Evolutionary conservation across 129 eudicot genomes (phyloP), one percentile per base, ranked within the genome.

Genomic region (Chrysanthemum makinoi): DNA sequence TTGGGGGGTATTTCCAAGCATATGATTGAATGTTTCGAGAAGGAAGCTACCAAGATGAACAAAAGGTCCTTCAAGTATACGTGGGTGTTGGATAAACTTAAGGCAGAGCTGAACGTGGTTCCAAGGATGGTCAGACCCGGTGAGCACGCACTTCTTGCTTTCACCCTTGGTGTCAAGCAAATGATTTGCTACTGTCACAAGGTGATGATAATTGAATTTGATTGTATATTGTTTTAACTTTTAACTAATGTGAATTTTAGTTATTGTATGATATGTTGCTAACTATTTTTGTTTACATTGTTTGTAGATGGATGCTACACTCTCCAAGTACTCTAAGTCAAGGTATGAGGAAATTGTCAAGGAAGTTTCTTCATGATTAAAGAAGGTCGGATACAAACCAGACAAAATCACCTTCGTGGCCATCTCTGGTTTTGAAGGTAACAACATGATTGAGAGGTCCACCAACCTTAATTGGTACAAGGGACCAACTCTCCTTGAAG

Each of bases 81-180:
- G 0, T 84, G 88, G 88, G 88, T 84, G 6, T 79, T 84, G 5
- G 88, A 84, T 81, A 84, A 84, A 54, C 83, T 84, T 15, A 84
- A 84, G 81, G 88, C n/a, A n/a, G n/a, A n/a, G n/a, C n/a, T 78
- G 88, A 84, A 81, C 83, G 85, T 74, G 88, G 88, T 74, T 62
- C 67, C 19, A 62, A 62, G 49, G 67, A 62, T 33, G 67, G 67
- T 5, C 67, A 62, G 47, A 62, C 67, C n/a, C n/a, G n/a, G n/a
- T n/a, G n/a, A n/a, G n/a, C n/a, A n/a, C n/a, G n/a, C n/a, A n/a
- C n/a, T n/a, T n/a, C n/a, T n/a, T n/a, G n/a, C n/a, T n/a, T n/a
- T n/a, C n/a, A n/a, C n/a, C n/a, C n/a, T n/a, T n/a, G n/a, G n/a
- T n/a, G n/a, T n/a, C n/a, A n/a, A n/a, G n/a, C n/a, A n/a, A n/a